These are phyloP conservation scores for Zygotorulaspora mrakii DNA, from an alignment of 1,139 yeast genomes.

Conservation along the genomic window DNA sequence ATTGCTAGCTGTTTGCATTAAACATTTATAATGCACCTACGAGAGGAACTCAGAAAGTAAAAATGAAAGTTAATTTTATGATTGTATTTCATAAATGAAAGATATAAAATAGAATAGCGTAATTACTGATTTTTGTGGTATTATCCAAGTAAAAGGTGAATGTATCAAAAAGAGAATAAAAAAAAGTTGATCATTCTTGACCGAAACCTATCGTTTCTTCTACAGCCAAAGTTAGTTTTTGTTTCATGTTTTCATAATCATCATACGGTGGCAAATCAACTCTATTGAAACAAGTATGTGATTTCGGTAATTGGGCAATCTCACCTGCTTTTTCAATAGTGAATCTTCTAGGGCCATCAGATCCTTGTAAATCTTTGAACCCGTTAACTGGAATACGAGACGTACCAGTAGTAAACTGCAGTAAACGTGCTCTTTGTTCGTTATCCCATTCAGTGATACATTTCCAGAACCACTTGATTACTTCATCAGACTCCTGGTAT, in stretches of 20 bases:
- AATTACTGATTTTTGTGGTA: constrained; percentile 6
- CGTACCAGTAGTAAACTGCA: constrained; percentile 97
- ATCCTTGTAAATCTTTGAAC: constrained; percentile 95
- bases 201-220: constrained; percentile 96
- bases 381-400: constrained; percentile 99
- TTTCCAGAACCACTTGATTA: constrained; percentile 97
- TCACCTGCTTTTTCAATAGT: constrained; percentile 98
- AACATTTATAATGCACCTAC: no score
- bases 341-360: constrained; percentile 97
- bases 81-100: not conserved
- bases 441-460: constrained; percentile 92
- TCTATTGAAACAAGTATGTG: constrained; percentile 93
- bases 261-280: constrained; percentile 85
- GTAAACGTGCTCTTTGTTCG: constrained; percentile 90
- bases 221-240: constrained; percentile 80
- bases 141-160: constrained; percentile 4
- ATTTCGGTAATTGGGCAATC: constrained; percentile 85
- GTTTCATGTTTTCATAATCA: constrained; percentile 70
- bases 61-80: constrained; percentile 3
- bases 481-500: constrained; percentile 93
- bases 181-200: constrained; percentile 57
- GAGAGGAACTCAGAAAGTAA: no score
- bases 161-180: no score
- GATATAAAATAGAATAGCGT: constrained; percentile 3
- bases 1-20: no score